Evolutionary conservation across 2,329 filamentous ascomycete genomes (phyloP).

Genomic region (Alternaria conjuncta): DNA sequence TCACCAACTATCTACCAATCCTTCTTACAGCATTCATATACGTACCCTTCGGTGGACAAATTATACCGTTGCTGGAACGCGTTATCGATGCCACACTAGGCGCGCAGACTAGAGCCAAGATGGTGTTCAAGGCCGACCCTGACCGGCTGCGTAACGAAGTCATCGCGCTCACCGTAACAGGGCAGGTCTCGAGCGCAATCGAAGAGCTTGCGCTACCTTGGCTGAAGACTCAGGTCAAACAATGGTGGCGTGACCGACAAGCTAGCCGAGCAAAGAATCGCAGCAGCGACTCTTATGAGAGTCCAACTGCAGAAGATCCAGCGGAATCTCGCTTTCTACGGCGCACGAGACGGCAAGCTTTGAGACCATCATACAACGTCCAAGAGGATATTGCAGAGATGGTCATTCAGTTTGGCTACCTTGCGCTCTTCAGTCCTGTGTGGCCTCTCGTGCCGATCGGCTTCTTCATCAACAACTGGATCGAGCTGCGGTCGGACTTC

Average conservation of each 20-base stretch:
- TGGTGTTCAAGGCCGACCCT: conserved; percentile 34
- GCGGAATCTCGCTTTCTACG: conserved; percentile 38
- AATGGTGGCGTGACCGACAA: conserved; percentile 41
- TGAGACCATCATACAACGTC: conserved; percentile 40
- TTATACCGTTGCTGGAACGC: conserved; percentile 33
- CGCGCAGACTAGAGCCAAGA: conserved; percentile 10
- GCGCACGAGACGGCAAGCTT: conserved; percentile 37
- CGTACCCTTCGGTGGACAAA: conserved; percentile 35
- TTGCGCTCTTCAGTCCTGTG: conserved; percentile 43
- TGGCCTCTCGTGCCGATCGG: conserved; percentile 45
- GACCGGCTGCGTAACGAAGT: conserved; percentile 42
- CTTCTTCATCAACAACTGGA: conserved; percentile 47
- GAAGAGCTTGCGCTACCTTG: conserved; percentile 42
- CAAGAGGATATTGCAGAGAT: conserved; percentile 45
- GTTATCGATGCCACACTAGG: conserved; percentile 25
- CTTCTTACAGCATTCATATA: conserved; percentile 44
- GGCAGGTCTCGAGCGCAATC: conserved; percentile 37
- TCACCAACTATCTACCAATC: conserved; percentile 46
- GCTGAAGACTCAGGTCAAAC: conserved; percentile 33
- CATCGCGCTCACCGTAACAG: conserved; percentile 43
- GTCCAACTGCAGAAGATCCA: conserved; percentile 31
- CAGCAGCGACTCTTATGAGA: not conserved
- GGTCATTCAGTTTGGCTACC: conserved; percentile 47
- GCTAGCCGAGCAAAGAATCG: conserved; percentile 3
- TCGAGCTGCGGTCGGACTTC: conserved; percentile 44